Evolutionary conservation across 2,329 filamentous ascomycete genomes (phyloP), one percentile per base, ranked within the genome.

Genomic region (Venturia asperata): DNA sequence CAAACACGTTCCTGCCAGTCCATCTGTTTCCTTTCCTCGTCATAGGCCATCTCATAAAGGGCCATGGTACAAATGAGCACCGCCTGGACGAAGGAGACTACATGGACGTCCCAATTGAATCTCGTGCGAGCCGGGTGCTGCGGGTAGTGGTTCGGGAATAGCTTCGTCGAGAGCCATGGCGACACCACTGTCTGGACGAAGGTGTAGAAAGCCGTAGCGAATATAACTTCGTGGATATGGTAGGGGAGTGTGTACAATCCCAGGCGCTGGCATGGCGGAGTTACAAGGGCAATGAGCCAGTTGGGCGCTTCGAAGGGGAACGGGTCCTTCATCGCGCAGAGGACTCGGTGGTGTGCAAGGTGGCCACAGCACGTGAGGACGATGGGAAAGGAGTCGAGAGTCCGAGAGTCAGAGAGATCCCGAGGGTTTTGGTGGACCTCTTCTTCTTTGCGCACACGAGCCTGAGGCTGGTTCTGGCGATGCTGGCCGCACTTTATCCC

Each of bases 51-150:
- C 65, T 90, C 83, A 82, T 86, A 92, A 19, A 94, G 77, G n/a
- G 89, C 88, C 41, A 92, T 77, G 61, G 70, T 74, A 74, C 88
- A 91, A 77, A 95, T 90, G 65, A 91, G 77, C 41, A 82, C 79
- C 73, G 86, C 88, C 81, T 95, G 91, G 65, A 90, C 80, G 69
- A 94, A 83, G n/a, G 89, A 92, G 41, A 94, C 90, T 65, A 93
- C 87, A 73, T 93, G 91, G 30, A 91, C 87, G 74, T 95, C 86
- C 91, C 91, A 94, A 80, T 89, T 94, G 68, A 91, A 80, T 72
- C 82, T 83, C 65, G 88, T 90, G 65, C 83, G 81, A 34, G 79
- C 77, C 61, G 85, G 83, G 70, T 91, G 81, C 61, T 77, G 76
- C 41, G 79, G 74, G 77, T 94, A 94, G 69, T 83, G 80, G 58